A percentile compares a stretch with the other conserved stretches of the same genome.
These are phyloP conservation scores for Spergularia bocconei DNA, from an alignment of 148 eudicot species.

Conservation along the genomic window DNA sequence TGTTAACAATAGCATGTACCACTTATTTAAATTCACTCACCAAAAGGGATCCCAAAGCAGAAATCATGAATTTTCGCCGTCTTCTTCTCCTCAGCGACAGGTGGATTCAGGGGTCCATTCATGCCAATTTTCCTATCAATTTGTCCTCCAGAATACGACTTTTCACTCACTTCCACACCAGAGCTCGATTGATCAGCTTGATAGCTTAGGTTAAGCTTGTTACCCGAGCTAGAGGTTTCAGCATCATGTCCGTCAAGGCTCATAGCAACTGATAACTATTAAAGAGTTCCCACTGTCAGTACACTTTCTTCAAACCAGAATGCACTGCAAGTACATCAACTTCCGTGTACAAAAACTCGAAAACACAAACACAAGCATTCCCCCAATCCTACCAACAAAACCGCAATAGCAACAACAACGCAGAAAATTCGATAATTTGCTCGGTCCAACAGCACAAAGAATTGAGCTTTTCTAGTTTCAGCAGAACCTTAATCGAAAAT, in stretches of 20 bases:
- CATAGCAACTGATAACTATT: constrained; percentile 45
- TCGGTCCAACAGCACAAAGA: not conserved
- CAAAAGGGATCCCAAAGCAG: constrained; percentile 89
- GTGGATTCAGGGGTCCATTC: constrained; percentile 38
- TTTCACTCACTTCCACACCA: constrained; percentile 31
- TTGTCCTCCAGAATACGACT: constrained; percentile 32
- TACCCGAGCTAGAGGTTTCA: constrained; percentile 41
- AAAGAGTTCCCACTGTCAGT: constrained; percentile 19
- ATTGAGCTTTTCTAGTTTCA: not conserved
- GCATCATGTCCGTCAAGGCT: constrained; percentile 46
- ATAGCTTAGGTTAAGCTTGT: constrained; percentile 40
- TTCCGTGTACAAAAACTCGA: not conserved
- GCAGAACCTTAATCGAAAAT: not conserved
- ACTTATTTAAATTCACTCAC: constrained; percentile 40
- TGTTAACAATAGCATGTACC: not conserved
- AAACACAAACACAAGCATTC: not conserved
- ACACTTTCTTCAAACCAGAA: constrained; percentile 9
- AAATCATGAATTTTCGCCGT: constrained; percentile 89
- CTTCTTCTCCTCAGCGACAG: constrained; percentile 36
- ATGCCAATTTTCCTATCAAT: constrained; percentile 33
- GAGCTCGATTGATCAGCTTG: constrained; percentile 41
- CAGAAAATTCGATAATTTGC: too few relatives aligned
- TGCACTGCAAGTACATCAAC: not conserved
- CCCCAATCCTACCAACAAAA: not conserved
- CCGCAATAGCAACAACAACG: too few relatives aligned